phyloP scores from a whole-genome alignment of 495 filamentous ascomycete species.

The Penicillium roqueforti region DNA sequence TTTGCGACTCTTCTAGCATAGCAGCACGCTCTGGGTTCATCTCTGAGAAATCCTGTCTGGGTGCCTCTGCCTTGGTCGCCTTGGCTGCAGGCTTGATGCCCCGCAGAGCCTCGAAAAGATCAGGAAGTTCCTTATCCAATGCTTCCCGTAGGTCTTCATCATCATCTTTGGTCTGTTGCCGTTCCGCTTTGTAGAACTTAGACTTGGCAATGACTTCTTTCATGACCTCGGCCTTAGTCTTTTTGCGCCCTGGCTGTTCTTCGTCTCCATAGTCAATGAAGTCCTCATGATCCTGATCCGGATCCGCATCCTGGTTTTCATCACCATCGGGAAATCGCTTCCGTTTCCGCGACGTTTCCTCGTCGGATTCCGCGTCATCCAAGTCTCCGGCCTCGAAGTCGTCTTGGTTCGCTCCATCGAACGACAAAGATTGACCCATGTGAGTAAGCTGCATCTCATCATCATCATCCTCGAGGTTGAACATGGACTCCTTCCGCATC shows the following conservation, averaged over 20 bases:
- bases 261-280: slow-evolving; percentile 40
- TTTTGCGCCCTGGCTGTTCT: slow-evolving; percentile 70
- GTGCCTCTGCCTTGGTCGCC: slow-evolving; percentile 39
- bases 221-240: slow-evolving; percentile 93
- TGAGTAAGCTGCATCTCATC: slow-evolving; percentile 73
- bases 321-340: slow-evolving; percentile 40
- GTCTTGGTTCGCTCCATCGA: slow-evolving; percentile 54
- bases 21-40: slow-evolving; percentile 60
- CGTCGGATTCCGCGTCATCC: slow-evolving; percentile 54
- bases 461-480: slow-evolving; percentile 87
- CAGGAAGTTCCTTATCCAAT: slow-evolving; percentile 71
- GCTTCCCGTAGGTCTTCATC: slow-evolving; percentile 87
- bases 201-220: slow-evolving; percentile 97
- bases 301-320: slow-evolving; percentile 9
- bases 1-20: slow-evolving; percentile 57
- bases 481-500: slow-evolving; percentile 69
- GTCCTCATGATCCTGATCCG: slow-evolving; percentile 29
- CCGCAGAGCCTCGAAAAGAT: slow-evolving; percentile 68
- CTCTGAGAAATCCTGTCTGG: slow-evolving; percentile 37
- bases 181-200: slow-evolving; percentile 87
- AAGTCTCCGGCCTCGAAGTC: slow-evolving; percentile 80
- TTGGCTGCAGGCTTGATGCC: slow-evolving; percentile 42
- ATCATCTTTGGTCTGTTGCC: slow-evolving; percentile 88
- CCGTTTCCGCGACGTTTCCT: slow-evolving; percentile 60
- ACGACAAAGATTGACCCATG: slow-evolving; percentile 65